Conservation (phyloP, 345 rosid species). For the Nephelium lappaceum region DNA sequence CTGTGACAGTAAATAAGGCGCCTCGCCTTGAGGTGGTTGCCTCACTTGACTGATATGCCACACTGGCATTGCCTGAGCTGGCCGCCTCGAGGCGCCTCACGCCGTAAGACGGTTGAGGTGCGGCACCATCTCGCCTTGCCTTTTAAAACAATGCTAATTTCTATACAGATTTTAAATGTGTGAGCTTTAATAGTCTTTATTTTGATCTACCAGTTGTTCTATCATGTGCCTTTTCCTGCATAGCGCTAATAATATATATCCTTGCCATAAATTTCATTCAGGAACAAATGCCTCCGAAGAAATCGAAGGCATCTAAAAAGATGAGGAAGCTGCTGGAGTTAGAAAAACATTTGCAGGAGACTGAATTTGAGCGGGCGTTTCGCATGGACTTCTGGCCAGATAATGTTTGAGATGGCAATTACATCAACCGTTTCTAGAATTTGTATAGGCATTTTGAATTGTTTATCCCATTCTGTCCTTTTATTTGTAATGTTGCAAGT, state of each 20-base stretch:
- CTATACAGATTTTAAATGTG: background rate
- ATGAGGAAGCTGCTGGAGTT: constrained; percentile 68
- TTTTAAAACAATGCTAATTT: no score
- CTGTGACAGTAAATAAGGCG: no score
- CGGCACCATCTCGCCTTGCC: no score
- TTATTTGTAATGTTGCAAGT: background rate
- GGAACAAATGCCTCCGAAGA: constrained; percentile 45
- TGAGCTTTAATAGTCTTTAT: constrained; percentile 2
- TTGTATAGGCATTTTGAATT: background rate
- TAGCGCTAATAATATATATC: background rate
- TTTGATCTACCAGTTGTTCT: background rate
- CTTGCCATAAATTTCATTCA: constrained; percentile 46
- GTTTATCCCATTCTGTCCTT: background rate
- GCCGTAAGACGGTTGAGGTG: no score
- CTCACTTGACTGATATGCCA: no score
- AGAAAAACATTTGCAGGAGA: constrained; percentile 63
- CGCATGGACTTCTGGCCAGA: constrained; percentile 94
- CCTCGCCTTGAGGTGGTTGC: no score
- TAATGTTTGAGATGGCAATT: constrained; percentile 53
- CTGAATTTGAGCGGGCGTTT: constrained; percentile 80
- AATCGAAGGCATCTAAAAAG: constrained; percentile 66
- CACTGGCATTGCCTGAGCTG: no score
- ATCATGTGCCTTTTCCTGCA: background rate
- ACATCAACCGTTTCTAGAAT: background rate
- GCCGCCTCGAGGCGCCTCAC: no score